A percentile compares a stretch with the other conserved stretches of the same genome.
phyloP scores from a whole-genome alignment of 768 basidiomycete species.

The Lactifluus pinguis region DNA sequence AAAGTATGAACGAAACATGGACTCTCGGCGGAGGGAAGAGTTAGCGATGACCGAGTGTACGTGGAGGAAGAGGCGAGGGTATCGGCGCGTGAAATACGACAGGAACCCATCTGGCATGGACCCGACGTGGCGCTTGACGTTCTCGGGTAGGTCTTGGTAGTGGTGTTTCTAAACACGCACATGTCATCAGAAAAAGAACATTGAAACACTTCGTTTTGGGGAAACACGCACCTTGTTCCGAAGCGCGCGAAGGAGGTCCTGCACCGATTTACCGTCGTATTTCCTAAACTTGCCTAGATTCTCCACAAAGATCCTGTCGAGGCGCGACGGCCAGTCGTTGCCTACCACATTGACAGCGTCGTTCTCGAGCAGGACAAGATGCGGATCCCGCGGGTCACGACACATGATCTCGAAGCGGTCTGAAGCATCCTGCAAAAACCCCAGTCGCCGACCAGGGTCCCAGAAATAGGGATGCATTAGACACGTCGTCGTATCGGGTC shows the following conservation, averaged over 20 bases:
- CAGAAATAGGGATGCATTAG: constrained; percentile 96
- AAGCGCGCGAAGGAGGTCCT: constrained; percentile 86
- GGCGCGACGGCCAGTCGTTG: constrained; percentile 77
- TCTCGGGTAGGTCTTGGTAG: constrained; percentile 92
- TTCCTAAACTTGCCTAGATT: constrained; percentile 97
- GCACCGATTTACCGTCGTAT: constrained; percentile 85
- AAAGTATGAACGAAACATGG: constrained; percentile 89
- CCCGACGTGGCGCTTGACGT: constrained; percentile 81
- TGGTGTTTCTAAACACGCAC: constrained; percentile 71
- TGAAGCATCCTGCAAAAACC: constrained; percentile 95
- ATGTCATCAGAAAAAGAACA: not conserved
- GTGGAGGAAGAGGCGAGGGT: constrained; percentile 84
- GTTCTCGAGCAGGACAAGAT: constrained; percentile 66
- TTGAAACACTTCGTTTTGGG: not conserved
- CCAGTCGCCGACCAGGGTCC: constrained; percentile 76
- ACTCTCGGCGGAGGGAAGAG: constrained; percentile 67
- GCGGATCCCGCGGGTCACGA: constrained; percentile 76
- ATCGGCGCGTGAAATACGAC: constrained; percentile 88
- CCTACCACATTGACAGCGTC: constrained; percentile 68
- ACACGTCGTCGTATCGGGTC: constrained; percentile 84
- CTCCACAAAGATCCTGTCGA: constrained; percentile 87
- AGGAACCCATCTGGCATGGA: constrained; percentile 90
- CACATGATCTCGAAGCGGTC: constrained; percentile 98
- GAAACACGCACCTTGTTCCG: constrained; percentile 74
- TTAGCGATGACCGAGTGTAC: constrained; percentile 76